phyloP scores from a whole-genome alignment of 108 stramenopile genomes.

The Stephanodiscus minutulus region DNA sequence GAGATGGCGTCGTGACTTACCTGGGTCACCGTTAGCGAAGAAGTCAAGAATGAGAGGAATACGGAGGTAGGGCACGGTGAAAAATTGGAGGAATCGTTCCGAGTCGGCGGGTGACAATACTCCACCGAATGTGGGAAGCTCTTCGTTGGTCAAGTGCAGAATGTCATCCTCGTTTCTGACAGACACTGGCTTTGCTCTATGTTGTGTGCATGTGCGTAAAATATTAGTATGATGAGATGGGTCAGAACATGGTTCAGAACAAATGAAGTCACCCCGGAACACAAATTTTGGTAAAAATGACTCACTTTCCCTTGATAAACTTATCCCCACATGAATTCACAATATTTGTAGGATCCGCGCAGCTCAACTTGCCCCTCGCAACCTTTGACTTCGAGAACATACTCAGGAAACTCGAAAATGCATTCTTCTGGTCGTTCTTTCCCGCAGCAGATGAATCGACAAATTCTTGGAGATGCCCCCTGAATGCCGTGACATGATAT shows the following conservation, averaged over 20 bases:
- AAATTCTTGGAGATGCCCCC: conserved; percentile 73
- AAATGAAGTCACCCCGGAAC: background rate
- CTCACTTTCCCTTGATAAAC: conserved; percentile 76
- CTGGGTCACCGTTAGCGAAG: conserved; percentile 93
- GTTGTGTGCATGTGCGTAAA: background rate
- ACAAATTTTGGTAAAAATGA: background rate
- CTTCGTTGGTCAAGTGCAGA: conserved; percentile 85
- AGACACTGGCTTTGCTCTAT: conserved; percentile 70
- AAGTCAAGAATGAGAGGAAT: conserved; percentile 96
- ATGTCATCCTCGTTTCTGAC: conserved; percentile 94
- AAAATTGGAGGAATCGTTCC: conserved; percentile 92
- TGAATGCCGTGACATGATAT: conserved; percentile 77
- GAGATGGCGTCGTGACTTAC: background rate
- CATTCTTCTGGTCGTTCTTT: conserved; percentile 56
- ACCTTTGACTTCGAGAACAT: conserved; percentile 70
- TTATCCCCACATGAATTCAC: conserved; percentile 91
- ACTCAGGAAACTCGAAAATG: conserved; percentile 74
- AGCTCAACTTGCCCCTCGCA: conserved; percentile 79
- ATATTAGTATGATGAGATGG: background rate
- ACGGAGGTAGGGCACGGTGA: conserved; percentile 95
- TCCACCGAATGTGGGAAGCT: conserved; percentile 92
- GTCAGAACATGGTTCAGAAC: background rate
- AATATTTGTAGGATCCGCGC: conserved; percentile 88
- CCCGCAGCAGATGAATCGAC: conserved; percentile 49
- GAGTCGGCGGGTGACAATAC: conserved; percentile 88